Conservation (phyloP, 106 monocot genomes). For the Dendrobium officinale region DNA sequence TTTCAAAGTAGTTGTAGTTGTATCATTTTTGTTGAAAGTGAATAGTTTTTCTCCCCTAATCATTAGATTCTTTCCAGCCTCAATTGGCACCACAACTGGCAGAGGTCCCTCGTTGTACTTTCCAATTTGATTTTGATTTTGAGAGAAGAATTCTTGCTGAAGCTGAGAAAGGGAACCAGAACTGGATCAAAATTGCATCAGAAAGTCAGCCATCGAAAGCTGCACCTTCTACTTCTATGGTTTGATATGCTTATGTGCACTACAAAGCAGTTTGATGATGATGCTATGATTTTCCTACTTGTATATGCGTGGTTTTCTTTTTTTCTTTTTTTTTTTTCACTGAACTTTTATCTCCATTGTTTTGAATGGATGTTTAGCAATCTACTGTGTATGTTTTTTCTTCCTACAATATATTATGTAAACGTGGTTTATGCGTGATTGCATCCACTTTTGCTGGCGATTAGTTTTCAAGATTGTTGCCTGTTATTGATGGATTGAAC, state of each 20-base stretch:
- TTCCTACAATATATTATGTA: neutral
- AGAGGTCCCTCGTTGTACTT: slow-evolving; percentile 75
- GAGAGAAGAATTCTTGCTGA: slow-evolving; percentile 84
- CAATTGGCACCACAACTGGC: slow-evolving; percentile 53
- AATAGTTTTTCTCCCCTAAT: neutral
- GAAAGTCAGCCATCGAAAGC: slow-evolving; percentile 45
- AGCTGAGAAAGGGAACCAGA: slow-evolving; percentile 69
- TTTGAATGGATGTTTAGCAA: neutral
- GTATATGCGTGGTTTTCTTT: neutral
- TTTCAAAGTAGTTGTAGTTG: slow-evolving; percentile 19
- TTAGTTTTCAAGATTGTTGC: neutral
- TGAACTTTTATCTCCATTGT: neutral
- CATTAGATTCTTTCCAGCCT: slow-evolving; percentile 43
- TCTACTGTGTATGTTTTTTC: neutral
- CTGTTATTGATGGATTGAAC: neutral
- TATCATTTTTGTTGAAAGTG: neutral
- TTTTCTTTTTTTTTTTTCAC: neutral
- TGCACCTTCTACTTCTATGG: slow-evolving; percentile 40
- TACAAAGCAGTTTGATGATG: no score
- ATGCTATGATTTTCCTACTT: neutral
- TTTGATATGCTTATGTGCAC: slow-evolving; percentile 9
- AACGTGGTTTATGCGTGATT: neutral
- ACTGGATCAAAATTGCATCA: slow-evolving; percentile 62
- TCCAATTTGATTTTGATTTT: slow-evolving; percentile 95
- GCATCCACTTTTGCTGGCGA: neutral